Base-by-base conservation (phyloP, 73 alveolate species). In the Paramecium sexaurelia region DNA sequence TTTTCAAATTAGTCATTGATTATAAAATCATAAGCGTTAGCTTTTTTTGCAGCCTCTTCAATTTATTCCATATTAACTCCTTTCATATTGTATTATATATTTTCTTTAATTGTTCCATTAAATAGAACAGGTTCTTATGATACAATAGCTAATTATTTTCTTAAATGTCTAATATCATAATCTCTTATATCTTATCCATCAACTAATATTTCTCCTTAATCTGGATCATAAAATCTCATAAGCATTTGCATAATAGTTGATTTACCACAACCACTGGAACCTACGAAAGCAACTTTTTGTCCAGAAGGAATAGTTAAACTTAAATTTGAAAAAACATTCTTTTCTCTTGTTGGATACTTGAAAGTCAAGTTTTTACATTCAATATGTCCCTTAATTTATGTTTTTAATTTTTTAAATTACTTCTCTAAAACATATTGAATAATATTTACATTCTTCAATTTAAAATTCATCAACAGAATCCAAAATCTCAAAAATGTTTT, bases 231-330 rank as follows among this genome's bases (percentile, higher is more conserved):
- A 85, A 98, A 97, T 92, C 98, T 92, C 91, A 97, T 97, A 13
- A 98, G 85, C 71, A 98, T 83, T 87, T 96, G 92, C 71, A 98
- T 95, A 61, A 97, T 96, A 9, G 99, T 97, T 55, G 97, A 92
- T 93, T 97, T 97, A 17, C 99, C 99, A 91, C 98, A 96, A n/a
- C 99, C 99, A 27, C 98, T 92, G 9, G 97, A 90, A 0, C 99
- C 98, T 33, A 95, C 98, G 33, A 97, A 84, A 9, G 98, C 99
- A 15, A 95, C 92, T 26, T 94, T 94, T 68, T 95, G 82, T 1
- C 98, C 99, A 33, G 92, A 88, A 43, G 92, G 89, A 57, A 97
- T 94, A 11, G 73, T 84, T 29, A 95, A 78, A 22, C 92, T 57
- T 22, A 96, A 69, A 26, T 95, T 85, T 19, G 94, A 93, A 45